Base-by-base conservation (phyloP, 2,329 filamentous ascomycete genomes). In the Talaromyces sp. region DNA sequence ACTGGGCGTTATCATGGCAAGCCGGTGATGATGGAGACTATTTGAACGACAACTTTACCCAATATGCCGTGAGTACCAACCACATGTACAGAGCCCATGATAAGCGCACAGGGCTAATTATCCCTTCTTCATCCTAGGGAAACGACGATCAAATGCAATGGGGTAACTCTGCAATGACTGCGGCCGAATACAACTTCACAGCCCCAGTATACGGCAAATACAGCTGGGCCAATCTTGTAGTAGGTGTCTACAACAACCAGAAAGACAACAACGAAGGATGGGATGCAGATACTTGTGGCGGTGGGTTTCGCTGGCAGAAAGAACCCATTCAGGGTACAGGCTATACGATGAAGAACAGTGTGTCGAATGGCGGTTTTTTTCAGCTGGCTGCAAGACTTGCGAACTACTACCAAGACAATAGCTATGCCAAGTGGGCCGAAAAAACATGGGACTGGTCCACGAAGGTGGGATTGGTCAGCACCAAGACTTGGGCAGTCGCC, bases 241-340 rank as follows among this genome's bases (percentile, higher is more conserved):
- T 90, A 69, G 86, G 86, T 11, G 87, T 90, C 7, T 94, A 91
- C 72, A 90, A 92, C 75, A 84, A 87, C 52, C 90, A 90, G 67
- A 82, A 41, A 11, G 27, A 44, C 27, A 44, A 44, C 27, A 16
- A 82, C 2, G 72, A 71, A 13, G 82, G 89, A 19, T 92, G 89
- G 86, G 86, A 92, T 60, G 74, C 71, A 11, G 66, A 73, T 0
- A 78, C 75, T 2, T 94, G 90, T 71, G 77, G 74, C 40, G 90
- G 90, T 44, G 90, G 90, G 8, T 74, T 95, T 58, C 82, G 87
- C 55, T 95, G 90, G 90, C 90, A 94, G 73, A 88, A 94, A 52
- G 91, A 76, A 63, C 69, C 73, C 6, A 80, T 79, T 69, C 80
- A 80, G 60, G 36, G 36, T 8, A 72, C 70, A 39, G 79, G 79